Evolutionary conservation across 805 yeast genomes (phyloP), one percentile per base, ranked within the genome.

Genomic region (Barnettozyma pratensis): DNA sequence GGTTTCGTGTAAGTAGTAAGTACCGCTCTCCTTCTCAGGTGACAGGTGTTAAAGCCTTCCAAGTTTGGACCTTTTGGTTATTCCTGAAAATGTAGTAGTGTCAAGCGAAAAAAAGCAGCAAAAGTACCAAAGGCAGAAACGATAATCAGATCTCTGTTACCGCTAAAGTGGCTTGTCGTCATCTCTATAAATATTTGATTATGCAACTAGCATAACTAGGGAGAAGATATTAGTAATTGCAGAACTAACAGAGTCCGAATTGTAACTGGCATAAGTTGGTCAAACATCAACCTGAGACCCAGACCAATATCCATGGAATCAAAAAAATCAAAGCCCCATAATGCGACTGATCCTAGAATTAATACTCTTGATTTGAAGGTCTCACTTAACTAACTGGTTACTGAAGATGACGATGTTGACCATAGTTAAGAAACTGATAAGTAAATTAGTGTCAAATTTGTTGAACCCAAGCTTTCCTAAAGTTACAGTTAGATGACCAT

Each of bases 211-310:
- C 1, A 80, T 85, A 0, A 77, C 68, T 62, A 84, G 90, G 4
- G 76, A 78, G 61, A 73, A 75, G 74, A 83, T 81, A 58, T 84
- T 85, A 63, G 77, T 80, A 39, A 83, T 47, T 0, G 89, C 81
- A 0, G 87, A 77, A 7, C 83, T 73, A 4, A 84, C 83, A 3
- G 83, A 71, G 57, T 79, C 77, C 7, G 87, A 74, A 56, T 83
- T 84, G 37, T 76, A 47, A 39, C 44, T 39, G 14, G 39, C 37
- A 14, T 32, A 39, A 7, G 42, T n/a, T 7, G 50, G 42, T 44
- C 41, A 47, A 32, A 47, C 44, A 30, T 47, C 41, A 39, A 36
- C 37, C 29, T 39, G 41, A 14, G 50, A 42, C 12, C 71, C 70
- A 1, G 64, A 57, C 76, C 77, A 73, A 59, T 62, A 74, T 28